Percentiles rank a stretch among this genome's conserved stretches.
Evolutionary conservation across 1,284 basidiomycete genomes (phyloP).

Genomic region (Cutaneotrichosporon cutaneum): DNA sequence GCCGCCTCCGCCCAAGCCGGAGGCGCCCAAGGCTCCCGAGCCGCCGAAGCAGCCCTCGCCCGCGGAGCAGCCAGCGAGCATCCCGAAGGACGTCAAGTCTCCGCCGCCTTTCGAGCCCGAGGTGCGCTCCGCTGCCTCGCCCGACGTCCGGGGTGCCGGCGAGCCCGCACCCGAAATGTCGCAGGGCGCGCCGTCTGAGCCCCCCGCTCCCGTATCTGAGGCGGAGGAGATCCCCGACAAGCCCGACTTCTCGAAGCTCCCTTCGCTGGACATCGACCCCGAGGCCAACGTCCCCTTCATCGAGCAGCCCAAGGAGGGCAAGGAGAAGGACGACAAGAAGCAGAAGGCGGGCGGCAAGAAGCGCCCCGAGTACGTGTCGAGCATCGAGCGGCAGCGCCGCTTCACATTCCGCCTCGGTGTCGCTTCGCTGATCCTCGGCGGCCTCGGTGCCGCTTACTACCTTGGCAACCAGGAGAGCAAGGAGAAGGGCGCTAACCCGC

Average conservation of each 20-base stretch:
- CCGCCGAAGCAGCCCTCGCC: slow-evolving; percentile 28
- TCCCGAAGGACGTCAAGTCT: slow-evolving; percentile 30
- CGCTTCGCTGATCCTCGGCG: slow-evolving; percentile 56
- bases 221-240: slow-evolving; percentile 26
- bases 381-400: slow-evolving; percentile 66
- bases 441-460: slow-evolving; percentile 60
- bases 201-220: slow-evolving; percentile 12
- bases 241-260: slow-evolving; percentile 46
- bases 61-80: slow-evolving; percentile 33
- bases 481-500: slow-evolving; percentile 14
- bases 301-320: slow-evolving; percentile 34
- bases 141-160: too few species aligned
- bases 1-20: not conserved
- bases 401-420: slow-evolving; percentile 59
- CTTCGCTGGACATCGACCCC: slow-evolving; percentile 53
- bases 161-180: slow-evolving; percentile 9
- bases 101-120: slow-evolving; percentile 32
- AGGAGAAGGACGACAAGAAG: slow-evolving; percentile 25
- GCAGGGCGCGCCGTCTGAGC: slow-evolving; percentile 22
- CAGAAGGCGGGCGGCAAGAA: slow-evolving; percentile 21
- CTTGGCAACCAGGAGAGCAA: slow-evolving; percentile 58
- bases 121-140: slow-evolving; percentile 16
- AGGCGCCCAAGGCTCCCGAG: too few species aligned
- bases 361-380: slow-evolving; percentile 56
- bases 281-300: slow-evolving; percentile 29